Base-by-base conservation (phyloP, 768 basidiomycete genomes). In the Mycena amicta region DNA sequence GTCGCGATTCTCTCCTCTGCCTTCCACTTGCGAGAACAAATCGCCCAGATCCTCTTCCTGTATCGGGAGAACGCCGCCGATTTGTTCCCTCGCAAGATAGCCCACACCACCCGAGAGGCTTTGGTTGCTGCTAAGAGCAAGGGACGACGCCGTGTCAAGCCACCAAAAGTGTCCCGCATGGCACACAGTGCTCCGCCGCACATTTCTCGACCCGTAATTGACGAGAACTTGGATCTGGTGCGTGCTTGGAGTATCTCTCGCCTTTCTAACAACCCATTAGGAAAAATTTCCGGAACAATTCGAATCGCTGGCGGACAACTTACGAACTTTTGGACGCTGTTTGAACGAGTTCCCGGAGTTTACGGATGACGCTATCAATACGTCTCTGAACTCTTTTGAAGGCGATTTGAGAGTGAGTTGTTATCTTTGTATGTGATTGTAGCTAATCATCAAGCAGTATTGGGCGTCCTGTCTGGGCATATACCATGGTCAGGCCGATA, bases 261-360 rank as follows among this genome's bases (percentile, higher is more conserved):
- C n/a, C n/a, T n/a, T n/a, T n/a, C n/a, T n/a, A n/a, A n/a, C 12
- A 22, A 4, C 25, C 20, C 22, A 15, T 45, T 76, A 80, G 25
- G 88, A 89, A 67, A 78, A 78, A 55, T 87, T 90, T 62, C 89
- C 90, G 0, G 75, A 79, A 27, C 85, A 90, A 66, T 71, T 92
- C 51, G 81, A 84, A 59, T 71, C 73, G 28, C 74, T 91, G 33
- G 87, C 88, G 3, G 75, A 75, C n/a, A 88, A 87, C 54, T 82
- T 91, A 15, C 83, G 77, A 22, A 86, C 83, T 0, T 92, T 92
- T 65, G 70, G 89, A 57, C 78, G 85, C 47, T 86, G 86, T 62
- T 70, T 92, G 60, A 89, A 90, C 56, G 89, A 91, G 66, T 90
- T 92, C 62, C 89, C 89, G 0, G 90, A 90, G 67, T 89, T 89